phyloP scores from a whole-genome alignment of 1,139 yeast genomes.

The Blastobotrys indianensis region DNA sequence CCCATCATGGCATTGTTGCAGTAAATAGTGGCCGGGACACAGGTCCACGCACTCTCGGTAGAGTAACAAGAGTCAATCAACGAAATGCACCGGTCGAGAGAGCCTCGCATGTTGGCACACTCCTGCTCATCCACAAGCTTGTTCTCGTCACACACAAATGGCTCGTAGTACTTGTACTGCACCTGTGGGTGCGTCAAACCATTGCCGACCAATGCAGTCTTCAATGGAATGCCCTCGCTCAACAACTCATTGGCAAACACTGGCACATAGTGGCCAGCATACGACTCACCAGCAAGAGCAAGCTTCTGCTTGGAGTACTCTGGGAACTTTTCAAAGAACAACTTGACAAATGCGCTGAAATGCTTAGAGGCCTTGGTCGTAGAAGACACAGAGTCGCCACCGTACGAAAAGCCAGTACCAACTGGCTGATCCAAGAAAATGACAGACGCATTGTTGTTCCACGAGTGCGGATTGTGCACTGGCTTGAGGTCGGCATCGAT shows the following conservation, averaged over 20 bases:
- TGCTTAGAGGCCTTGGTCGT: slow-evolving; percentile 74
- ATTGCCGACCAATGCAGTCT: slow-evolving; percentile 74
- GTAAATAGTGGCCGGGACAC: slow-evolving; percentile 68
- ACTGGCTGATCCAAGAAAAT: slow-evolving; percentile 71
- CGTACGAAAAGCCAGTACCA: slow-evolving; percentile 49
- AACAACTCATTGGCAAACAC: slow-evolving; percentile 69
- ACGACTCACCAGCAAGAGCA: slow-evolving; percentile 85
- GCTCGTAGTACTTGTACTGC: slow-evolving; percentile 64
- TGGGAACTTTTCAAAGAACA: slow-evolving; percentile 72
- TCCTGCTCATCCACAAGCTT: slow-evolving; percentile 61
- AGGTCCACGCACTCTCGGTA: slow-evolving; percentile 43
- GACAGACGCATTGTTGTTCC: slow-evolving; percentile 66
- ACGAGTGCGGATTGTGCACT: slow-evolving; percentile 54
- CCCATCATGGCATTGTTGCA: slow-evolving; percentile 55
- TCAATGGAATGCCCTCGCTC: slow-evolving; percentile 44
- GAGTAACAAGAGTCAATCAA: slow-evolving; percentile 51
- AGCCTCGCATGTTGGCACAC: slow-evolving; percentile 50
- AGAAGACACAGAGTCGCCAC: slow-evolving; percentile 45
- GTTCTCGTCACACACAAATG: slow-evolving; percentile 82
- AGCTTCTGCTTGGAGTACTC: slow-evolving; percentile 52
- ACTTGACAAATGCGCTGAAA: slow-evolving; percentile 69
- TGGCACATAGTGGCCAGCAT: slow-evolving; percentile 86
- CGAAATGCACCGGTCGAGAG: slow-evolving; percentile 52
- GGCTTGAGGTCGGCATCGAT: slow-evolving; percentile 48
- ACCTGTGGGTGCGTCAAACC: slow-evolving; percentile 73